Evolutionary conservation across 306 rosid genomes (phyloP), one percentile per base, ranked within the genome.

Genomic region (Corylus avellana): DNA sequence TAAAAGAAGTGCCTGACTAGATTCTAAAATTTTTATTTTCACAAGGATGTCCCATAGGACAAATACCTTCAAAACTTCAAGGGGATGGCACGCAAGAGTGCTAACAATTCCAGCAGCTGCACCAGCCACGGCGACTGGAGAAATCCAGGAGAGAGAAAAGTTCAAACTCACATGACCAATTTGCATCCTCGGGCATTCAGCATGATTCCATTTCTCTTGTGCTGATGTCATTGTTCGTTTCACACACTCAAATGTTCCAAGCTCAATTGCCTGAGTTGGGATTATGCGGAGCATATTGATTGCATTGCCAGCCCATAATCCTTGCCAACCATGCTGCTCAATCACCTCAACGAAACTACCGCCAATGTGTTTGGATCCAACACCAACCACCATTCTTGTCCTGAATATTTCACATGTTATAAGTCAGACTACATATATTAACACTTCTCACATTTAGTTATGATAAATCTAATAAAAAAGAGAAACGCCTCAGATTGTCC

Each of bases 371-470:
- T 83, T 92, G 0, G 98, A 91, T 27, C 98, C 98, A 71, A 95
- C 91, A 83, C 98, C 98, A 75, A 95, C 98, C 12, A 95, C 89
- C 98, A 95, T 95, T 87, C 97, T 88, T 35, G 98, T 94, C 91
- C 98, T 94, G 97, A 79, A 66, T 48, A 71, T 55, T 58, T 57
- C 48, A 79, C 50, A 70, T 25, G n/a, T 16, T 12, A 75, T 35
- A 63, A 18, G 84, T 32, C 37, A 58, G 56, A 22, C 11, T 49
- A 62, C 8, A 47, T 4, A 39, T 20, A 77, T 32, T 79, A 61
- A 77, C 32, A 13, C 56, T 6, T 37, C 46, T 51, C 29, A 57
- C 61, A 61, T 82, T 39, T 62, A 4, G 50, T 62, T 18, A 75
- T 39, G 75, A 66, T 13, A 59, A 17, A 74, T 46, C 53, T 75